Evolutionary conservation across 1,139 yeast species (phyloP).

Genomic region (Magnusiomyces suaveolens): DNA sequence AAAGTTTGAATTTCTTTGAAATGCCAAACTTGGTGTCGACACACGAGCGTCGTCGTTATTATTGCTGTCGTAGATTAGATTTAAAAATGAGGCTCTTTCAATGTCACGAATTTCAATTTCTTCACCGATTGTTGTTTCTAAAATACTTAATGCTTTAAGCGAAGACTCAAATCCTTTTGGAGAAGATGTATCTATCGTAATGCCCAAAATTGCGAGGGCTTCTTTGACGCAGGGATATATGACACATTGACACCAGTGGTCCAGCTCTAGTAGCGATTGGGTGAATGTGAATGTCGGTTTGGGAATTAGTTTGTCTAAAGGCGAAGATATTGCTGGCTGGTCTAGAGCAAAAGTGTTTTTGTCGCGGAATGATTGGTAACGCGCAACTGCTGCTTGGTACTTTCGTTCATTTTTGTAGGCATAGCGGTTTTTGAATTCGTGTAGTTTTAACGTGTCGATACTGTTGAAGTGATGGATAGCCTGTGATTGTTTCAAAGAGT

Average conservation of each 20-base stretch:
- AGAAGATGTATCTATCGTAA: not conserved
- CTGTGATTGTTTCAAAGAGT: not conserved
- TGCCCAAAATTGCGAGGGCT: not conserved
- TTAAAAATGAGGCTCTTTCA: not conserved
- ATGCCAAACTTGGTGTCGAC: not conserved
- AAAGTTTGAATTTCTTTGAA: not conserved
- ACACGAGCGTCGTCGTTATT: not conserved
- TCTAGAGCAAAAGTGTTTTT: constrained; percentile 1
- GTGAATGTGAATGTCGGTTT: constrained; percentile 3
- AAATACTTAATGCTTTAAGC: not conserved
- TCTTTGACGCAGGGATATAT: not conserved
- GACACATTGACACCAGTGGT: constrained; percentile 3
- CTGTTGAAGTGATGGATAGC: not conserved
- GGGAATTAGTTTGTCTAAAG: not conserved
- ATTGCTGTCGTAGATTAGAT: not conserved
- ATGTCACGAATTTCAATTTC: not conserved
- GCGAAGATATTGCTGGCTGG: constrained; percentile 1
- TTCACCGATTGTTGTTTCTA: not conserved
- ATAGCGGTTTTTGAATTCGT: not conserved
- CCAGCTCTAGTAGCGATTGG: constrained; percentile 4
- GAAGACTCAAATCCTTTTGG: not conserved
- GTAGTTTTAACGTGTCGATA: not conserved
- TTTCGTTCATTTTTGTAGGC: not conserved
- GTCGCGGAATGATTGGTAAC: not conserved
- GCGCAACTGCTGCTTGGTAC: not conserved